Percentiles rank a stretch among this genome's conserved stretches.
These are phyloP conservation scores for Beauveria caledonica DNA, from an alignment of 2,329 filamentous ascomycete genomes.

Conservation along the genomic window DNA sequence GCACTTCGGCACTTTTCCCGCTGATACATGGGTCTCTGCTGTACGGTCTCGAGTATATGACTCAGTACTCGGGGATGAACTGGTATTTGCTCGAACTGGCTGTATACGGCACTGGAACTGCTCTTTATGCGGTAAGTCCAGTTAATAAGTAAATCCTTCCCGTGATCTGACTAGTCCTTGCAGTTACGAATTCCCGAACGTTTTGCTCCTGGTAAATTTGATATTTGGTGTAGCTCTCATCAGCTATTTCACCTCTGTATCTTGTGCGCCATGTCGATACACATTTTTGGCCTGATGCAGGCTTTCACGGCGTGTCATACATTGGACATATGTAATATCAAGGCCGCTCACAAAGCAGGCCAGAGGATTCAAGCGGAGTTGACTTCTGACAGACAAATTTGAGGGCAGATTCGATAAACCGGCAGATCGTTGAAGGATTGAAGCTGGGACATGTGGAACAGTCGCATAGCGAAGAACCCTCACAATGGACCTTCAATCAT, in stretches of 20 bases:
- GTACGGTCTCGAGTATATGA: constrained; percentile 15
- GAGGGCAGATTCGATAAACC: neutral
- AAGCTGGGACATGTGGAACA: neutral
- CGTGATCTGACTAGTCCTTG: neutral
- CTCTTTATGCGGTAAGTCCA: constrained; percentile 62
- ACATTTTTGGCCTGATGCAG: constrained; percentile 14
- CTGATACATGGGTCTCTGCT: constrained; percentile 13
- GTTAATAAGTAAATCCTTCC: neutral
- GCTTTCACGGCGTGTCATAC: constrained; percentile 15
- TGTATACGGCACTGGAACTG: constrained; percentile 45
- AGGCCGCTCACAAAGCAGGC: neutral
- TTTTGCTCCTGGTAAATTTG: constrained; percentile 64
- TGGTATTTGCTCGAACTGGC: constrained; percentile 13
- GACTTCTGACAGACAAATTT: neutral
- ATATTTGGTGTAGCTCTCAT: constrained; percentile 80
- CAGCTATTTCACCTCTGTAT: constrained; percentile 73
- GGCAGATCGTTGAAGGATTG: too few relatives aligned
- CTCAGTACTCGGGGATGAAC: constrained; percentile 11
- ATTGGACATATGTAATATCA: constrained; percentile 14
- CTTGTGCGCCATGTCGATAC: constrained; percentile 15
- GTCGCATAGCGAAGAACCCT: neutral
- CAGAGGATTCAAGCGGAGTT: too few relatives aligned
- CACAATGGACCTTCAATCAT: neutral
- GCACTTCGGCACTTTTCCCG: constrained; percentile 13
- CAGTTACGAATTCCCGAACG: constrained; percentile 70